Evolutionary conservation across 768 basidiomycete species (phyloP), one percentile per base, ranked within the genome.

Genomic region (Saitozyma sp.): DNA sequence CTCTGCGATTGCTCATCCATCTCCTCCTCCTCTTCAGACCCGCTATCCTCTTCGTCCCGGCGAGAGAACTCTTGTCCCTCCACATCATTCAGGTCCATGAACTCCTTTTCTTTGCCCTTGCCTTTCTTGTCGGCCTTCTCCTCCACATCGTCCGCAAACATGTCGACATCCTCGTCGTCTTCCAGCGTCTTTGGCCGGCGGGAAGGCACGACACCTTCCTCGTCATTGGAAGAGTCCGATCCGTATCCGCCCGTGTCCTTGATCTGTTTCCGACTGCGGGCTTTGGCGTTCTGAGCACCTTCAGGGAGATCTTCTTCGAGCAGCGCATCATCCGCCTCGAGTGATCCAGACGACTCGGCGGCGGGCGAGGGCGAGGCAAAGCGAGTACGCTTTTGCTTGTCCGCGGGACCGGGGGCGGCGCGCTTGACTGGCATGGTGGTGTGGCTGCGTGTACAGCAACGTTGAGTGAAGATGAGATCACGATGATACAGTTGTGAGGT

Each of bases 221-320:
- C 92, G 65, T 96, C 93, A 74, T 95, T 91, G 60, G 87, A 92
- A 2, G 92, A 94, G 80, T 96, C 93, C 1, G 91, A 92, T 11
- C 94, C 92, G 77, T 96, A 97, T 14, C 94, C 87, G 57, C 91
- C 91, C 16, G 84, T 88, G 63, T 72, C 78, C 74, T 88, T 89
- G 62, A 96, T 86, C 51, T 86, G 85, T 19, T 90, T 87, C 75
- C 86, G 88, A 16, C 88, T 58, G 2, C 60, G 85, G 62, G 82
- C 82, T 20, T 82, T 82, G 10, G 84, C 54, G 19, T 45, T 13
- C 20, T 66, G 60, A 16, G 65, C 69, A 16, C 66, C 62, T 60
- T 76, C 64, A 2, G 64, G 70, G 1, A 79, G 46, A 53, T 79
- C 78, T 45, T 69, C 75, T 61, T 79, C 74, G 51, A 79, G 69